These are phyloP conservation scores for Chondrus crispus DNA, from an alignment of 23 red algal genomes.

Conservation along the genomic window DNA sequence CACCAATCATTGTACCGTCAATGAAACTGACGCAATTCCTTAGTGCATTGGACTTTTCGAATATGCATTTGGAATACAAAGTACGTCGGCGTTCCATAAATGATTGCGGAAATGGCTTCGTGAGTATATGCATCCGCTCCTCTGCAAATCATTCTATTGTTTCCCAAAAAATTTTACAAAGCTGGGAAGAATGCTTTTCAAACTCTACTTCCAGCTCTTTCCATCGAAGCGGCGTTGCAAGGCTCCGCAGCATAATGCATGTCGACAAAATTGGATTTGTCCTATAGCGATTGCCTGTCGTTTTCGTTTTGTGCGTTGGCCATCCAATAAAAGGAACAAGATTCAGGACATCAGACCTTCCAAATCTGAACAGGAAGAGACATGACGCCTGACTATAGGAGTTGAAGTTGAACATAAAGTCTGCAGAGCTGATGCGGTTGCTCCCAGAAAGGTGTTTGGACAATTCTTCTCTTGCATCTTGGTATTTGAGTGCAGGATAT, in stretches of 20 bases:
- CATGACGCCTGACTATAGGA: background rate
- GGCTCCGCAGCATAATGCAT: slow-evolving; percentile 3
- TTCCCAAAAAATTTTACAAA: slow-evolving; percentile 27
- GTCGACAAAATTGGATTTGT: background rate
- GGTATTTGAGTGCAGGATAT: too few species aligned
- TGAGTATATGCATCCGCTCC: too few species aligned
- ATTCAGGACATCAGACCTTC: background rate
- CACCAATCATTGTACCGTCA: too few species aligned
- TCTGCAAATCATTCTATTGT: background rate
- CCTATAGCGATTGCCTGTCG: background rate
- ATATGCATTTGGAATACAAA: too few species aligned
- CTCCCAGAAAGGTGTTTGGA: background rate
- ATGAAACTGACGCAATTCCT: too few species aligned
- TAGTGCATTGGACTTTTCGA: too few species aligned
- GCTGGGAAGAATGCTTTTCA: background rate
- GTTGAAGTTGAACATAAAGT: background rate
- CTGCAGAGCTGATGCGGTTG: background rate
- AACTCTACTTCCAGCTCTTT: background rate
- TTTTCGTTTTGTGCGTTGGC: background rate
- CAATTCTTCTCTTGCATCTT: too few species aligned
- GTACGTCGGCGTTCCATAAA: too few species aligned
- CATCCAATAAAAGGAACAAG: background rate
- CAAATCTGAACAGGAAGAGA: background rate
- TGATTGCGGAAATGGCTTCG: too few species aligned
- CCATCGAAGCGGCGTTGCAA: slow-evolving; percentile 9